Evolutionary conservation across 2,329 filamentous ascomycete species (phyloP), one percentile per base, ranked within the genome.

Genomic region (Cladosporium velox): DNA sequence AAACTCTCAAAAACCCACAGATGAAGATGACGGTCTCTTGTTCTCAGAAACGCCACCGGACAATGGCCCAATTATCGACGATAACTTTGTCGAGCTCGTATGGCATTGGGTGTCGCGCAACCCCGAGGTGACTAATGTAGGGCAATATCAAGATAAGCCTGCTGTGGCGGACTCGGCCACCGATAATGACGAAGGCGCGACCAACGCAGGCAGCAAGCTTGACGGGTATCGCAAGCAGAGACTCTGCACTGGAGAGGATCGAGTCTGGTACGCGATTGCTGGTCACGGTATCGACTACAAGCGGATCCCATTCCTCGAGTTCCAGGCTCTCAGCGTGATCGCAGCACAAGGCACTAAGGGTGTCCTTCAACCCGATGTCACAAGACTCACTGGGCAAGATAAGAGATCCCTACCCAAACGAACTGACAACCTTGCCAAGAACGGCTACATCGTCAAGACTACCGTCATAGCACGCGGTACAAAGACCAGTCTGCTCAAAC

Each of bases 321-420:
- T 88, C 68, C 77, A 79, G 14, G 76, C 87, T 21, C 77, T 90
- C 1, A 86, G 84, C 11, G 82, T 88, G 61, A 88, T 90, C 68
- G 86, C 86, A 7, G 81, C 83, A 11, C 79, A 78, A 65, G 84
- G 86, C 52, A 77, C 79, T 21, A 74, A 78, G 18, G 87, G 87
- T 6, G 84, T 90, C 54, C 73, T 84, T 2, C 87, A 90, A 72
- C 83, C 85, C 2, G 82, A 86, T 2, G 75, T 89, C 44, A 80
- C 82, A 49, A 78, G 76, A 62, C 71, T 84, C 26, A 87, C 85
- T 68, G 85, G 85, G 6, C 87, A 90, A 75, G 87, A 90, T 73
- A 89, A 89, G 72, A 82, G 87, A 55, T 90, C 87, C 1, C 83
- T 89, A 2, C 87, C 87, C 1, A 81, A 85, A 67, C 80, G 87